Evolutionary conservation across 495 filamentous ascomycete species (phyloP).

Genomic region (Penicillium cataractarum): DNA sequence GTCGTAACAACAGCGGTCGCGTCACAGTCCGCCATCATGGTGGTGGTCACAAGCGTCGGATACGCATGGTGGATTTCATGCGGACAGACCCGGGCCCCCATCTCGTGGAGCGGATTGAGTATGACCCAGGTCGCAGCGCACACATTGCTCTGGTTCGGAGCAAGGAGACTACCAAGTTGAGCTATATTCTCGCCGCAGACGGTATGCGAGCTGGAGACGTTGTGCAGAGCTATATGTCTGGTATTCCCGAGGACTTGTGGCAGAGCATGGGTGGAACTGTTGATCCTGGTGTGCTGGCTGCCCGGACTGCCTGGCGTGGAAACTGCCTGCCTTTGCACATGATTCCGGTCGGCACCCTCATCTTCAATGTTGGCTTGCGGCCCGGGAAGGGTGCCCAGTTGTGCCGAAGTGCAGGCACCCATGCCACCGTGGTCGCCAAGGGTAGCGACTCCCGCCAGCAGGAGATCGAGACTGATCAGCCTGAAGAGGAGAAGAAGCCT

Average conservation of each 20-base stretch:
- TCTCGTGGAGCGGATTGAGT: slow-evolving; percentile 88
- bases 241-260: slow-evolving; percentile 82
- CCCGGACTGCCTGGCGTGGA: slow-evolving; percentile 90
- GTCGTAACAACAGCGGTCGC: slow-evolving; percentile 82
- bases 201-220: slow-evolving; percentile 90
- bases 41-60: slow-evolving; percentile 87
- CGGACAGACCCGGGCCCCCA: slow-evolving; percentile 78
- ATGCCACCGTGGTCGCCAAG: slow-evolving; percentile 83
- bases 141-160: slow-evolving; percentile 85
- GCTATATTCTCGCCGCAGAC: slow-evolving; percentile 90
- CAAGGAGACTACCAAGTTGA: slow-evolving; percentile 59
- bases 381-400: slow-evolving; percentile 77
- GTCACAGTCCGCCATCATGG: slow-evolving; percentile 90
- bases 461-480: slow-evolving; percentile 28
- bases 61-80: slow-evolving; percentile 85
- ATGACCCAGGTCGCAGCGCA: slow-evolving; percentile 89
- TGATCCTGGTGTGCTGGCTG: slow-evolving; percentile 92
- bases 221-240: slow-evolving; percentile 85
- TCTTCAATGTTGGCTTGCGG: slow-evolving; percentile 85
- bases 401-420: slow-evolving; percentile 91
- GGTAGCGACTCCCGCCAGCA: slow-evolving; percentile 63
- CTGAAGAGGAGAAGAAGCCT: slow-evolving; percentile 36
- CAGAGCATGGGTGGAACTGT: slow-evolving; percentile 86
- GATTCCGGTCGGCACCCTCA: slow-evolving; percentile 87
- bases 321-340: slow-evolving; percentile 95